These are phyloP conservation scores for Xylaria sp. DNA, from an alignment of 2,329 filamentous ascomycete species.

Conservation along the genomic window DNA sequence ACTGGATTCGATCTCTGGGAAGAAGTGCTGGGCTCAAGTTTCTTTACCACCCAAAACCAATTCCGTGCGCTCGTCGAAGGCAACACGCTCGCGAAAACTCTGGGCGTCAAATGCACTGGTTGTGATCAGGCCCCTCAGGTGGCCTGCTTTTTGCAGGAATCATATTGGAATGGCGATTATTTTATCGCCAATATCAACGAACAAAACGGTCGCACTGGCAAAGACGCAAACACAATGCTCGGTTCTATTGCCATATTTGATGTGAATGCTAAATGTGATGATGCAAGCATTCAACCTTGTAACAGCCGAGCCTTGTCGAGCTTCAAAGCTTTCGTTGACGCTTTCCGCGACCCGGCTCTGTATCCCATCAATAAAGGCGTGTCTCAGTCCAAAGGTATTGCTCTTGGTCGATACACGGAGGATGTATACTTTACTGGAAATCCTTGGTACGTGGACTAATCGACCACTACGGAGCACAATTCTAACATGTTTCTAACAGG, in stretches of 20 bases:
- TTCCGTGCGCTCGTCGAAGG: conserved; percentile 64
- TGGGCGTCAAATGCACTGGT: conserved; percentile 60
- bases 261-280: conserved; percentile 59
- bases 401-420: conserved; percentile 59
- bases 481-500: conserved; percentile 31
- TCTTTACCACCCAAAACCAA: conserved; percentile 67
- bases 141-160: conserved; percentile 61
- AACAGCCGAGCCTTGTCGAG: conserved; percentile 62
- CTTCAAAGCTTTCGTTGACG: conserved; percentile 65
- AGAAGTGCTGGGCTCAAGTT: conserved; percentile 65
- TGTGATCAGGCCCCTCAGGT: conserved; percentile 63
- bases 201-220: conserved; percentile 60
- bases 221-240: conserved; percentile 65
- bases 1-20: conserved; percentile 71
- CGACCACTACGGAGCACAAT: background rate
- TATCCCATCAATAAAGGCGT: conserved; percentile 64
- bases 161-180: conserved; percentile 68
- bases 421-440: conserved; percentile 67
- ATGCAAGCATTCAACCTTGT: conserved; percentile 67
- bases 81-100: conserved; percentile 58
- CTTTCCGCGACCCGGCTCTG: conserved; percentile 59
- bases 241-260: conserved; percentile 62
- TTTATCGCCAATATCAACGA: conserved; percentile 63
- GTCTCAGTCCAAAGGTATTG: conserved; percentile 55
- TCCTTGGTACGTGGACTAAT: conserved; percentile 56